Percentiles rank a stretch among this genome's conserved stretches.
phyloP scores from a whole-genome alignment of 1,139 yeast species.

The Taiozyma sp. region DNA sequence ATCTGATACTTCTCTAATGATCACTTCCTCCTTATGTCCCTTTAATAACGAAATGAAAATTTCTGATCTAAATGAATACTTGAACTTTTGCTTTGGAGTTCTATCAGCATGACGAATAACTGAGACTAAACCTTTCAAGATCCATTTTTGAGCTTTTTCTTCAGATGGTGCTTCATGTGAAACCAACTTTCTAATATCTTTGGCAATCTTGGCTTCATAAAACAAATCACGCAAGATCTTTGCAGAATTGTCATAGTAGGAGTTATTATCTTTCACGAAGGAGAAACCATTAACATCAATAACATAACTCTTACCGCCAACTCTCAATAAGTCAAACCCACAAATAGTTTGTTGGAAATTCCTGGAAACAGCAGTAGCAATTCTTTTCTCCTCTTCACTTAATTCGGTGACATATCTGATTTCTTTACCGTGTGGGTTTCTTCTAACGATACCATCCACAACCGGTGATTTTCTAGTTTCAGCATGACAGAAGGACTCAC shows the following conservation, averaged over 20 bases:
- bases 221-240: slow-evolving; percentile 73
- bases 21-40: slow-evolving; percentile 95
- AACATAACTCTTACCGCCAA: slow-evolving; percentile 83
- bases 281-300: slow-evolving; percentile 98
- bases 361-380: slow-evolving; percentile 73
- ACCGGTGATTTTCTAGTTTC: slow-evolving; percentile 98
- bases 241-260: slow-evolving; percentile 83
- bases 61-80: slow-evolving; percentile 87
- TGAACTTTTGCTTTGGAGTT: slow-evolving; percentile 98
- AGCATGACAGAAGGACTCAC: slow-evolving; percentile 88
- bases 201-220: slow-evolving; percentile 50
- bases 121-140: slow-evolving; percentile 85
- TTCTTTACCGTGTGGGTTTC: slow-evolving; percentile 98
- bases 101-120: slow-evolving; percentile 97
- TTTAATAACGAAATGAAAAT: slow-evolving; percentile 82
- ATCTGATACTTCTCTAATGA: slow-evolving; percentile 85
- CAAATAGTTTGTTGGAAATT: slow-evolving; percentile 94
- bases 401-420: slow-evolving; percentile 84
- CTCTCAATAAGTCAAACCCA: slow-evolving; percentile 93
- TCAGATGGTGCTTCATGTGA: slow-evolving; percentile 35
- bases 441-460: slow-evolving; percentile 95
- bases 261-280: slow-evolving; percentile 88
- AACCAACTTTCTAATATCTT: slow-evolving; percentile 34
- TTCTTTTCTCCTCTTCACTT: slow-evolving; percentile 64
- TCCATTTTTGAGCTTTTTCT: slow-evolving; percentile 94